A percentile compares a stretch with the other conserved stretches of the same genome.
Conservation (phyloP, 495 filamentous ascomycete species). For the Hypoxylon lienhwacheense region DNA sequence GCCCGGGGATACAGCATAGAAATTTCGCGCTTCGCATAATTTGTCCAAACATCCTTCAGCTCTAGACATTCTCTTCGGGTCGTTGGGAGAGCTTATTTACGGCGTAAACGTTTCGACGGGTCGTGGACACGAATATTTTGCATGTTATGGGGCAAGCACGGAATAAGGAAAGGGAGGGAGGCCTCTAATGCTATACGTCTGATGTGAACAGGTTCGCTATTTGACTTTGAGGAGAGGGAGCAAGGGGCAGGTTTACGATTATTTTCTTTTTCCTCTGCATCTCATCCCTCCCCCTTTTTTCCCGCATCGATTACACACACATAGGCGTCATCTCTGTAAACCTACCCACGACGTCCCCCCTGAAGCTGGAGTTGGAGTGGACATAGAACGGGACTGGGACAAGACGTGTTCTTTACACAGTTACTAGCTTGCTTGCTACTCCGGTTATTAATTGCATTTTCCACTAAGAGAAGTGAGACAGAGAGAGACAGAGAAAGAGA, state of each 20-base stretch:
- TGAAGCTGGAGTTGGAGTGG: constrained; percentile 32
- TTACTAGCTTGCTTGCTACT: constrained; percentile 14
- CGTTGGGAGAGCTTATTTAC: constrained; percentile 28
- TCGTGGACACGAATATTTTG: constrained; percentile 29
- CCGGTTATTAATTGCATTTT: constrained; percentile 29
- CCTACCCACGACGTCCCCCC: constrained; percentile 13
- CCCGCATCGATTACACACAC: constrained; percentile 16
- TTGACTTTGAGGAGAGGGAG: constrained; percentile 13
- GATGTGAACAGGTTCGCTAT: constrained; percentile 11
- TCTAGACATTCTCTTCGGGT: neutral
- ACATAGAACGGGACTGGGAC: constrained; percentile 31
- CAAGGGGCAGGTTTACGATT: constrained; percentile 4
- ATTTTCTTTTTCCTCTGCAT: constrained; percentile 10
- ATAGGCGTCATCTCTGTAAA: constrained; percentile 13
- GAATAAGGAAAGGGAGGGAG: constrained; percentile 18
- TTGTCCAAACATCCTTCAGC: constrained; percentile 1
- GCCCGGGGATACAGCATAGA: neutral
- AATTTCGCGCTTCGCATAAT: constrained; percentile 16
- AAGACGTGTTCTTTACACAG: constrained; percentile 27
- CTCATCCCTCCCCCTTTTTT: constrained; percentile 12
- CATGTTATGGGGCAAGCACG: constrained; percentile 28
- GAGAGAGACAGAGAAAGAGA: too few relatives aligned
- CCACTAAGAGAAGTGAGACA: too few relatives aligned
- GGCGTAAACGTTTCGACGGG: constrained; percentile 34
- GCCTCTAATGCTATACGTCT: constrained; percentile 24